Evolutionary conservation across 106 monocot species (phyloP), one percentile per base, ranked within the genome.

Genomic region (Dendrobium chrysotoxum): DNA sequence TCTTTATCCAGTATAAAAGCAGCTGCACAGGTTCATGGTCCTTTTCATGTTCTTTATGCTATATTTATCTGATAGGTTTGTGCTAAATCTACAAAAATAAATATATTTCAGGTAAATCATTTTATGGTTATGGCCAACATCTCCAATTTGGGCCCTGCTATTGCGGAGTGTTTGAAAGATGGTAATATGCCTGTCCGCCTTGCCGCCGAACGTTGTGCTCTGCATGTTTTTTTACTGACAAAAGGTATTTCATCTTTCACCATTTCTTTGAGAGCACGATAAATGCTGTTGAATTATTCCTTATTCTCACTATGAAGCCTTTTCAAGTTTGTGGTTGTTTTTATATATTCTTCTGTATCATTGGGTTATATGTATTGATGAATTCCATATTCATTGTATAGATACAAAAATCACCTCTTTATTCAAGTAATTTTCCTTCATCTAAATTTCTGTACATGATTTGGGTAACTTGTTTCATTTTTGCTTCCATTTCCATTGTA

Each of bases 171-270:
- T 77, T 84, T 99, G 40, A 95, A 95, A 83, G 98, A 99, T 86
- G 85, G 81, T 2, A 95, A 75, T 82, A 88, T 88, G 7, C 91
- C 98, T 76, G 98, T 99, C 70, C 92, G 94, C 53, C 83, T 98
- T 80, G 87, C 98, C 77, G 98, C 98, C 2, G 98, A 99, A 85
- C 92, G 98, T 38, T 95, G 92, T 81, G 89, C 89, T 38, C 72
- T 99, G 50, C 89, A 99, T 99, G 91, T 91, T 26, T 99, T 99
- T 84, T 91, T 89, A 42, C 79, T 99, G 78, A 79, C 87, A 46
- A 99, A 90, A 88, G 93, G 98, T 99, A 88, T 42, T 80, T 40
- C 64, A 2, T 40, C 1, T 45, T 4, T 10, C 7, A n/a, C n/a
- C 2, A 20, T 57, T 20, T 5, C 57, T 57, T 17, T 5, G 3